Percentiles rank a stretch among this genome's conserved stretches.
Evolutionary conservation across 176 grass and related monocot species (phyloP).

Genomic region (Dactylis glomerata): DNA sequence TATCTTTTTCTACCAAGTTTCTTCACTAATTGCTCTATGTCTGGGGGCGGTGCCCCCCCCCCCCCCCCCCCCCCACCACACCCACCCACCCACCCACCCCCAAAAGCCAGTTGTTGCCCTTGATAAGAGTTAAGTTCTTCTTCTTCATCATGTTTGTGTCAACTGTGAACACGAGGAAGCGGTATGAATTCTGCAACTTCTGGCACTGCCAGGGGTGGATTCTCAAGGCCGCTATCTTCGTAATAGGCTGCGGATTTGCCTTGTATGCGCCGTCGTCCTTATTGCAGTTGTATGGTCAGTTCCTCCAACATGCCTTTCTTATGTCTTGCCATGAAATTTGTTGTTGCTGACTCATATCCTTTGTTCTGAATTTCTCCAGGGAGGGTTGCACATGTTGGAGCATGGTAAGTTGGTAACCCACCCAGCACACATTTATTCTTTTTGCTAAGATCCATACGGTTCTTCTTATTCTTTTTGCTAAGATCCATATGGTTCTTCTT

Average conservation of each 20-base stretch:
- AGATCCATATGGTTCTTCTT: not conserved
- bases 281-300: not conserved
- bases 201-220: not conserved
- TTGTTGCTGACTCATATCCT: not conserved
- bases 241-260: not conserved
- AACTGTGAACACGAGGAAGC: not conserved
- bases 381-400: not conserved
- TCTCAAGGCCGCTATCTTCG: not conserved
- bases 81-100: too few species aligned
- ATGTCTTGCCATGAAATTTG: not conserved
- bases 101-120: not conserved
- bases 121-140: not conserved
- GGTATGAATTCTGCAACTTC: not conserved
- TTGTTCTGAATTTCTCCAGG: not conserved
- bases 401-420: not conserved
- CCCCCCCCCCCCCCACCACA: too few species aligned
- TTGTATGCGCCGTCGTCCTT: not conserved
- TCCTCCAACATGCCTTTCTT: not conserved
- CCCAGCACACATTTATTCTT: not conserved
- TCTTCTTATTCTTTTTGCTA: not conserved
- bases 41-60: too few species aligned
- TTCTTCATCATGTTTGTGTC: not conserved
- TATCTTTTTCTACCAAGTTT: not conserved
- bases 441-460: not conserved
- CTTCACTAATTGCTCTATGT: too few species aligned